phyloP scores from a whole-genome alignment of 2,329 filamentous ascomycete genomes.

The Colletotrichum orchidophilum region DNA sequence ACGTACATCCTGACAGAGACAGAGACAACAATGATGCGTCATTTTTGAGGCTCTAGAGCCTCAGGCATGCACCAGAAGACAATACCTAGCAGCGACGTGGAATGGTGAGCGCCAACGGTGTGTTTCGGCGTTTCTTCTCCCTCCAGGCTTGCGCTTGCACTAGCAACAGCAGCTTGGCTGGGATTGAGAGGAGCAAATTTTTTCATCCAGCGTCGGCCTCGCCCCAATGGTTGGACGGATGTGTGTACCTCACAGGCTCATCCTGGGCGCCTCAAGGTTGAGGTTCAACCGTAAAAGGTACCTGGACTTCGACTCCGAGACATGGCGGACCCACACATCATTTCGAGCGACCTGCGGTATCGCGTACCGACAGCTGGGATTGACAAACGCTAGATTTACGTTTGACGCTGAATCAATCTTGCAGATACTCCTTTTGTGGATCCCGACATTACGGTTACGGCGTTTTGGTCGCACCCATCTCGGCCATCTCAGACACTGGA shows the following conservation, averaged over 20 bases:
- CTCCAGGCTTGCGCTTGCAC: background rate
- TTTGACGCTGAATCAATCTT: constrained; percentile 31
- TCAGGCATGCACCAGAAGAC: constrained; percentile 27
- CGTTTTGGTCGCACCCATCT: constrained; percentile 16
- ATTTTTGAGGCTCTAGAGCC: constrained; percentile 32
- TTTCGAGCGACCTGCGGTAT: constrained; percentile 5
- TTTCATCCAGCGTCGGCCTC: background rate
- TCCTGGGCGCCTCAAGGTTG: background rate
- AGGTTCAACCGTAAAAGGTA: background rate
- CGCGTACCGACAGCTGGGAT: constrained; percentile 26
- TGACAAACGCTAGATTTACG: constrained; percentile 26
- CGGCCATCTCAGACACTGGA: constrained; percentile 21
- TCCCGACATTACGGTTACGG: constrained; percentile 4
- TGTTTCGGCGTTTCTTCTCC: constrained; percentile 21
- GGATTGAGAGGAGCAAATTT: background rate
- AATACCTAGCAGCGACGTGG: background rate
- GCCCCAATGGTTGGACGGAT: background rate
- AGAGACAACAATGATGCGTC: constrained; percentile 23
- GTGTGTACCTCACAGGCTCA: background rate
- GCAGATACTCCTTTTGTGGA: constrained; percentile 30
- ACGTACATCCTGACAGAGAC: background rate
- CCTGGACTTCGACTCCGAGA: background rate
- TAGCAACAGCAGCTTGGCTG: background rate
- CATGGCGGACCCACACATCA: constrained; percentile 14
- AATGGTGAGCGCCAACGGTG: constrained; percentile 16